A percentile compares a stretch with the other conserved stretches of the same genome.
Evolutionary conservation across 768 basidiomycete species (phyloP).

Genomic region (Psilocybe subaeruginosa): DNA sequence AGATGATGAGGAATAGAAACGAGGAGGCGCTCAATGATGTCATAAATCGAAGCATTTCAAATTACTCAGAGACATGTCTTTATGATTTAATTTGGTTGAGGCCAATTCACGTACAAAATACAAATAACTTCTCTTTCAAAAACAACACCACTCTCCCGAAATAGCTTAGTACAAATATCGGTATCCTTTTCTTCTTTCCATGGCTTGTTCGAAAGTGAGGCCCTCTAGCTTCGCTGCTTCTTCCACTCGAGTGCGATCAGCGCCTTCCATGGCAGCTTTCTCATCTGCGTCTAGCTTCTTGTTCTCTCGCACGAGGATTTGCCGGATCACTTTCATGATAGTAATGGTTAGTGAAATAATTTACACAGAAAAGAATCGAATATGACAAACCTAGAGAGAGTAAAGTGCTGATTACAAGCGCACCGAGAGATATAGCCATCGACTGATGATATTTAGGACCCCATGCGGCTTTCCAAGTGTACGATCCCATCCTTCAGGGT

Average conservation of each 20-base stretch:
- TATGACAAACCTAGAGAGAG: slow-evolving; percentile 32
- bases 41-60: too few relatives aligned
- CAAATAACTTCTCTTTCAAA: neutral
- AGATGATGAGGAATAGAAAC: too few relatives aligned
- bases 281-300: slow-evolving; percentile 53
- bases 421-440: slow-evolving; percentile 51
- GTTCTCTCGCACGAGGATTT: slow-evolving; percentile 54
- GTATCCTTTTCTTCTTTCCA: slow-evolving; percentile 58
- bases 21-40: too few relatives aligned
- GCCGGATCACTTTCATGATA: slow-evolving; percentile 35
- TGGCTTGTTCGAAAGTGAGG: slow-evolving; percentile 60
- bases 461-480: slow-evolving; percentile 65
- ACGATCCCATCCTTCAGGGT: slow-evolving; percentile 54
- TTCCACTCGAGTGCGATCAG: slow-evolving; percentile 52
- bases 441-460: slow-evolving; percentile 64
- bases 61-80: too few relatives aligned
- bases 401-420: slow-evolving; percentile 35
- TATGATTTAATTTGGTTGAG: too few relatives aligned
- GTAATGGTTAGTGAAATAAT: neutral
- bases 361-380: neutral
- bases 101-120: neutral
- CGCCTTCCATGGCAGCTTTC: slow-evolving; percentile 41
- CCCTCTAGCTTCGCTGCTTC: slow-evolving; percentile 64
- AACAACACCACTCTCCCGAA: neutral
- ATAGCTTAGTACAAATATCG: slow-evolving; percentile 47